phyloP scores from a whole-genome alignment of 1,139 yeast species.

The Nematodospora anomalae region DNA sequence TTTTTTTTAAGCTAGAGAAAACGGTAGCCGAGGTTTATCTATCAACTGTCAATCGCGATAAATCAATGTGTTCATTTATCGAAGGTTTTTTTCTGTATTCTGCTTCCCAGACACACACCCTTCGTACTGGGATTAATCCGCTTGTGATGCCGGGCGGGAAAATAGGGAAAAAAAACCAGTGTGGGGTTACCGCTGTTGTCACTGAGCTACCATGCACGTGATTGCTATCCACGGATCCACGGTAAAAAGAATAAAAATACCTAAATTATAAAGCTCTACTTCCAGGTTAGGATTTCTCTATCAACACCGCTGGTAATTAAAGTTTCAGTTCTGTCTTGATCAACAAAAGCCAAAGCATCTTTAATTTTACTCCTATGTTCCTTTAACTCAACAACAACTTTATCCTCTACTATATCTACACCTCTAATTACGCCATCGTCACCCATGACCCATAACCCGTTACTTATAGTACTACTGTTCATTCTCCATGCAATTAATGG shows the following conservation, averaged over 20 bases:
- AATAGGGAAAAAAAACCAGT: too few species aligned
- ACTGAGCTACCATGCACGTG: too few species aligned
- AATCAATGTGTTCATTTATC: too few species aligned
- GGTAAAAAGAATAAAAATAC: too few species aligned
- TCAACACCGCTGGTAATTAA: constrained; percentile 52
- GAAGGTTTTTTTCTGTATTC: too few species aligned
- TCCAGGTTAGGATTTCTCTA: constrained; percentile 27
- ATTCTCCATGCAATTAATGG: constrained; percentile 47
- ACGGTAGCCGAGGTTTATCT: too few species aligned
- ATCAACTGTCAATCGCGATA: too few species aligned
- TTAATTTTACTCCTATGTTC: constrained; percentile 51
- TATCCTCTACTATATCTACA: constrained; percentile 39
- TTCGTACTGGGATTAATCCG: too few species aligned
- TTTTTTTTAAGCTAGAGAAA: too few species aligned
- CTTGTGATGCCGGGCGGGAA: too few species aligned
- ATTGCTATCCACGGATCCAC: background rate
- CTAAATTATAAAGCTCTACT: constrained; percentile 2
- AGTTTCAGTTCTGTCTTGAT: constrained; percentile 27
- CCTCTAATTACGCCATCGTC: constrained; percentile 72
- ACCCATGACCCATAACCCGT: constrained; percentile 67
- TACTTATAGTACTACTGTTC: constrained; percentile 16
- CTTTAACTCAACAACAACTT: constrained; percentile 25
- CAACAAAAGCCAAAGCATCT: constrained; percentile 34
- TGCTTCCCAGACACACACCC: too few species aligned
- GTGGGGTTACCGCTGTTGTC: too few species aligned